These are phyloP conservation scores for Geotrichum carabidarum DNA, from an alignment of 1,139 yeast species.

Conservation along the genomic window DNA sequence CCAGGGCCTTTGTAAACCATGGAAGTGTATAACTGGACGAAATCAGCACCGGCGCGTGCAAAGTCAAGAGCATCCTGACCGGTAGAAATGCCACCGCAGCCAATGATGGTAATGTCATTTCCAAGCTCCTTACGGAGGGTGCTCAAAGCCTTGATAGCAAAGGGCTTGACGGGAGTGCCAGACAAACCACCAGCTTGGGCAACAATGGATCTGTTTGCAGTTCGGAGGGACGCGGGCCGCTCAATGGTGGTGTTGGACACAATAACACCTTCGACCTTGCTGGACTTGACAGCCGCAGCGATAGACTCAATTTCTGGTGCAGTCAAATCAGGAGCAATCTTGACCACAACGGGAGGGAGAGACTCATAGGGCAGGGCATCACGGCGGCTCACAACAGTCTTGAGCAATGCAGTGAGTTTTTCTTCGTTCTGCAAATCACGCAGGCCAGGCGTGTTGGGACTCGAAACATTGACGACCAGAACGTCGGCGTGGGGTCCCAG, in stretches of 20 bases:
- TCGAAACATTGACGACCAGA: constrained; percentile 84
- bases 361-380: constrained; percentile 29
- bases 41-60: constrained; percentile 90
- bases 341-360: constrained; percentile 67
- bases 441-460: constrained; percentile 94
- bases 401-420: constrained; percentile 61
- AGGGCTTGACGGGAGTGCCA: constrained; percentile 85
- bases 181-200: constrained; percentile 81
- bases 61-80: constrained; percentile 89
- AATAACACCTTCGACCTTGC: constrained; percentile 85
- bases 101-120: constrained; percentile 68
- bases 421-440: constrained; percentile 77
- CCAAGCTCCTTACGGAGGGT: constrained; percentile 71
- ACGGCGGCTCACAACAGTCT: constrained; percentile 43
- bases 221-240: constrained; percentile 58
- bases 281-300: constrained; percentile 70
- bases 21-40: constrained; percentile 79
- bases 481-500: constrained; percentile 86
- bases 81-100: constrained; percentile 86
- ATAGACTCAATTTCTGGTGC: constrained; percentile 78
- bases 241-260: constrained; percentile 87
- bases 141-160: constrained; percentile 64
- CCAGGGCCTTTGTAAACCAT: constrained; percentile 95
- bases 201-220: constrained; percentile 43
- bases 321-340: constrained; percentile 87